Base-by-base conservation (phyloP, 78 protist species). In the Neovahlkampfia damariscottae region DNA sequence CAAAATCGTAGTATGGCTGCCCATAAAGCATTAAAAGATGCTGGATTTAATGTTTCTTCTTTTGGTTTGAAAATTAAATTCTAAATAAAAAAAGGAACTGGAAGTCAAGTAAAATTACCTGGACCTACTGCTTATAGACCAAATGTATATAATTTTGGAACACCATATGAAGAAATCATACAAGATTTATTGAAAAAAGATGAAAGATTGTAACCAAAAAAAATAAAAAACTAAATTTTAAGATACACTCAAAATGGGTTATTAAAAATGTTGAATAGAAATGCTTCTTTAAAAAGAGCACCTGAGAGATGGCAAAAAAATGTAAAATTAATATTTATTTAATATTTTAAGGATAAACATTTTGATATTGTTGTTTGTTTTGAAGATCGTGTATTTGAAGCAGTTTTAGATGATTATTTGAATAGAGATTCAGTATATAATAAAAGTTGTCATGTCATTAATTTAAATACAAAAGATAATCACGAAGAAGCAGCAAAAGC, bases 311-410 rank as follows among this genome's bases (percentile, higher is more conserved):
- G 79, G 40, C 82, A 70, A 58, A 38, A 41, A 2, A 4, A n/a
- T 58, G 5, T n/a, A n/a, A n/a, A n/a, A n/a, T n/a, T n/a, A n/a
- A n/a, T n/a, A n/a, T n/a, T n/a, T n/a, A n/a, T n/a, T n/a, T n/a
- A n/a, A n/a, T n/a, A n/a, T n/a, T n/a, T n/a, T n/a, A n/a, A n/a
- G n/a, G n/a, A 50, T 41, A 28, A n/a, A 5, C 68, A 35, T n/a
- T 73, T 80, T 38, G 89, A 85, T n/a, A 50, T 85, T 1, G n/a
- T 86, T 0, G 3, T 86, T 0, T 29, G 82, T n/a, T 78, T 58
- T 32, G 86, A 86, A 38, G 82, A 74, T 66, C 77, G 86, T n/a
- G 81, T 80, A n/a, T 86, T 80, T 39, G 85, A 80, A 39, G 72
- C 77, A 27, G 81, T 86, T 0, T 2, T 80, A 2, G 59, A 80